Percentiles rank a stretch among this genome's conserved stretches.
Conservation (phyloP, 179 eudicot species). For the Nepenthes alata region DNA sequence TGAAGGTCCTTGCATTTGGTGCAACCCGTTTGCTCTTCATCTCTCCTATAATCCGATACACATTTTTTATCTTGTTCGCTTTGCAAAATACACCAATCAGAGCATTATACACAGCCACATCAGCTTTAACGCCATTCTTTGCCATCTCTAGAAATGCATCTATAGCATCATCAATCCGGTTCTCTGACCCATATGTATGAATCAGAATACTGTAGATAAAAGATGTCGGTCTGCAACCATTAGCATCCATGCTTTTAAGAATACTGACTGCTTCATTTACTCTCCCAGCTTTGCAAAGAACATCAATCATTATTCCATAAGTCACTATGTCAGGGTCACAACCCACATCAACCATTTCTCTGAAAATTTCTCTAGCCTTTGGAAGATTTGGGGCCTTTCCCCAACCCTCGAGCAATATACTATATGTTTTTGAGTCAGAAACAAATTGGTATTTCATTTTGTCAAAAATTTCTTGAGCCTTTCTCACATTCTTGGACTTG, state of each 20-base stretch:
- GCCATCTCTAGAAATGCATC: constrained; percentile 84
- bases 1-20: constrained; percentile 80
- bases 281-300: constrained; percentile 75
- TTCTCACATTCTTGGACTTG: constrained; percentile 80
- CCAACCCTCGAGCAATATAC: constrained; percentile 88
- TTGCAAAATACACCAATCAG: constrained; percentile 80
- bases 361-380: constrained; percentile 64
- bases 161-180: constrained; percentile 75
- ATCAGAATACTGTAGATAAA: constrained; percentile 72
- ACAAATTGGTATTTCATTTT: constrained; percentile 46
- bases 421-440: constrained; percentile 65
- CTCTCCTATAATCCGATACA: constrained; percentile 52
- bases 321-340: constrained; percentile 81
- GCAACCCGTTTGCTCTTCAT: constrained; percentile 47
- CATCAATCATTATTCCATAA: constrained; percentile 77
- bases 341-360: constrained; percentile 53
- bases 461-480: constrained; percentile 85
- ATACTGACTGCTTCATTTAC: constrained; percentile 66
- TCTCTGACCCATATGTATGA: constrained; percentile 73
- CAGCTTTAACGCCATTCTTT: constrained; percentile 43
- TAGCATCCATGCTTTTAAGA: constrained; percentile 55
- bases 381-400: constrained; percentile 85
- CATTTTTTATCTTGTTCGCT: constrained; percentile 59
- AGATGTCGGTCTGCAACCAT: constrained; percentile 60
- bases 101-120: constrained; percentile 73